Base-by-base conservation (phyloP, 2,329 filamentous ascomycete species). In the Beauveria varroae region DNA sequence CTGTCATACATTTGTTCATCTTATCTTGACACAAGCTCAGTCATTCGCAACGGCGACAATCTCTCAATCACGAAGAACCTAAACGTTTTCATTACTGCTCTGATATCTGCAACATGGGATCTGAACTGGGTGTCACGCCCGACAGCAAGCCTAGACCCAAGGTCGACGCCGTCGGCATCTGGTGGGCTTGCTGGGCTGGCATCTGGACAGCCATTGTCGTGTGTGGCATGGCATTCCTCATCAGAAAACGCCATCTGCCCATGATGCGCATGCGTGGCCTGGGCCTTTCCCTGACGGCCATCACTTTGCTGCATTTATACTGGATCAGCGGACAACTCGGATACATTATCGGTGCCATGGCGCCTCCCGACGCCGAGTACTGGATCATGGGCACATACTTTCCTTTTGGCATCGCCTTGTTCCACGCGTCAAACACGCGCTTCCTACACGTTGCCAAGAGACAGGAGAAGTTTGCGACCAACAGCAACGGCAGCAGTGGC, bases 331-430 rank as follows among this genome's bases (percentile, higher is more conserved):
- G 73, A 3, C 75, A 78, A 66, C 65, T 74, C 12, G 72, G 67
- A 0, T 76, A 77, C 63, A 64, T 72, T 1, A 59, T 76, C 24
- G 75, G 74, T 0, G 66, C 70, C 0, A 63, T 75, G 2, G 68
- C 72, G 28, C 79, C 83, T 0, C 80, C 79, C 55, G 73, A 79
- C 12, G 74, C 77, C 10, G 81, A 86, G 68, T 88, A 79, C 68
- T 88, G 84, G 81, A 77, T 86, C 68, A 88, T 88, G 86, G 80
- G 82, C 54, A 79, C 83, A 50, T 85, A 83, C 68, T 73, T 88
- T 7, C 86, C 86, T 6, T 79, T 84, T 53, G 85, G 86, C 37
- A 83, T 88, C 57, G 85, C 84, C 18, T 74, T 88, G 2, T 88
- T 88, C 68, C 85, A 88, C 65, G 85, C 83, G 30, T 82, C 82